These are phyloP conservation scores for Phytophthora meadii DNA, from an alignment of 352 stramenopile genomes.

Conservation along the genomic window DNA sequence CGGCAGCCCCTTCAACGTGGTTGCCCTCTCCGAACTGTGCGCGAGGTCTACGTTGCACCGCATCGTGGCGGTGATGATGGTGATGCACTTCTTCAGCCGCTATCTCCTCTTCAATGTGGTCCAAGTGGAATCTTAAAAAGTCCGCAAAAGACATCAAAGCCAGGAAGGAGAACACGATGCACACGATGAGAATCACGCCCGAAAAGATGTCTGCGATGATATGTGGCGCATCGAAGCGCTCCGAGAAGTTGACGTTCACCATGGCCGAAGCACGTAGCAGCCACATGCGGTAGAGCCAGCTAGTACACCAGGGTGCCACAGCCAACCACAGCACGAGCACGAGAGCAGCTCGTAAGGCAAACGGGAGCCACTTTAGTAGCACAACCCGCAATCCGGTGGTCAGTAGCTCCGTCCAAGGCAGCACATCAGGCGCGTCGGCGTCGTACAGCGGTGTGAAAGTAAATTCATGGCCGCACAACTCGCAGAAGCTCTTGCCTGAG, in stretches of 20 bases:
- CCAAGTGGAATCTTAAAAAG: slow-evolving; percentile 92
- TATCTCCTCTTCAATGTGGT: slow-evolving; percentile 79
- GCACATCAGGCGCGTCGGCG: slow-evolving; percentile 77
- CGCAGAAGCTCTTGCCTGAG: slow-evolving; percentile 92
- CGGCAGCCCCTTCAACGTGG: slow-evolving; percentile 12
- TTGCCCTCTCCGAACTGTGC: slow-evolving; percentile 31
- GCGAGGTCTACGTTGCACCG: slow-evolving; percentile 13
- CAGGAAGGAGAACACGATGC: slow-evolving; percentile 95
- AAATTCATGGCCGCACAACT: slow-evolving; percentile 94
- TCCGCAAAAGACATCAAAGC: slow-evolving; percentile 95
- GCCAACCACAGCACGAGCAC: slow-evolving; percentile 89
- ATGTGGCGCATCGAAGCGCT: slow-evolving; percentile 77
- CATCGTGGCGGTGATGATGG: slow-evolving; percentile 31
- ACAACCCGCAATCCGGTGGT: slow-evolving; percentile 81
- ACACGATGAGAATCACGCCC: slow-evolving; percentile 90
- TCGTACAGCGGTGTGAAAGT: slow-evolving; percentile 94
- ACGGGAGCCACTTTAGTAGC: slow-evolving; percentile 90
- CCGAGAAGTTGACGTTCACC: slow-evolving; percentile 83
- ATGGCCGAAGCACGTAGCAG: slow-evolving; percentile 88
- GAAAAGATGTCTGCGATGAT: slow-evolving; percentile 89
- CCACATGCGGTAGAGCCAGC: slow-evolving; percentile 96
- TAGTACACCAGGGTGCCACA: slow-evolving; percentile 90
- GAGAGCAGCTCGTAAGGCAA: slow-evolving; percentile 75
- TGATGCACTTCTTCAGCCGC: slow-evolving; percentile 45
- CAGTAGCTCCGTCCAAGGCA: slow-evolving; percentile 90